These are phyloP conservation scores for Saccharomyces hybrid DNA, from an alignment of 1,139 yeast species.

Conservation along the genomic window DNA sequence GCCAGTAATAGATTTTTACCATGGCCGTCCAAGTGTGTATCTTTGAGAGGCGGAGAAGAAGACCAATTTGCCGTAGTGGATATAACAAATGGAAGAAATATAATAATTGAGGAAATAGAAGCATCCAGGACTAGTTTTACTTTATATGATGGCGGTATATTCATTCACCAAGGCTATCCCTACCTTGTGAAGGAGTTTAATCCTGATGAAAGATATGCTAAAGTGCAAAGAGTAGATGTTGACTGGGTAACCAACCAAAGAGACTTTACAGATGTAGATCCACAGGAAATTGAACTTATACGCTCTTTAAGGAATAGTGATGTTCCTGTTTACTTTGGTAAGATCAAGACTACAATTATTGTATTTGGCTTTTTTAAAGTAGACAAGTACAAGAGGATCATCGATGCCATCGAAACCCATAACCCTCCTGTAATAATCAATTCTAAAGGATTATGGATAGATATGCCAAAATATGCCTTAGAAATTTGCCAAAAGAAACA, in stretches of 20 bases:
- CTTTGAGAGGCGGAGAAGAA: slow-evolving; percentile 78
- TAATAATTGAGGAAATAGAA: slow-evolving; percentile 84
- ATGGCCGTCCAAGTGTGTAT: slow-evolving; percentile 67
- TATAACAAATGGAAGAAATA: slow-evolving; percentile 62
- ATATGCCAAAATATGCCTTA: slow-evolving; percentile 61
- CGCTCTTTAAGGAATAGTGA: slow-evolving; percentile 47
- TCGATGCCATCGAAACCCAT: slow-evolving; percentile 88
- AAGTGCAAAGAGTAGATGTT: slow-evolving; percentile 78
- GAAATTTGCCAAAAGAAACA: slow-evolving; percentile 47
- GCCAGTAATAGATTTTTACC: slow-evolving; percentile 62
- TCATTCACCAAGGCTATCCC: slow-evolving; percentile 87
- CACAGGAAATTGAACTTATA: slow-evolving; percentile 60
- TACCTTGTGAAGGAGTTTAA: slow-evolving; percentile 80
- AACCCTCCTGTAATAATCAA: slow-evolving; percentile 69
- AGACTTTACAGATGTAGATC: slow-evolving; percentile 89
- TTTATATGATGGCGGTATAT: slow-evolving; percentile 90
- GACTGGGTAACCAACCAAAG: slow-evolving; percentile 91
- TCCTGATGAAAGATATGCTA: slow-evolving; percentile 65
- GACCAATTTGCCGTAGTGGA: slow-evolving; percentile 81
- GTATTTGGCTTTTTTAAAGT: slow-evolving; percentile 93
- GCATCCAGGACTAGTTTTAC: slow-evolving; percentile 84
- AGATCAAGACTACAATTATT: slow-evolving; percentile 56
- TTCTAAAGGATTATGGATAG: slow-evolving; percentile 88
- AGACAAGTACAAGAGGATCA: slow-evolving; percentile 62
- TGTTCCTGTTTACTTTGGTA: slow-evolving; percentile 68